Percentiles rank a stretch among this genome's conserved stretches.
phyloP scores from a whole-genome alignment of 306 rosid genomes.

The Hylodesmum podocarpum region DNA sequence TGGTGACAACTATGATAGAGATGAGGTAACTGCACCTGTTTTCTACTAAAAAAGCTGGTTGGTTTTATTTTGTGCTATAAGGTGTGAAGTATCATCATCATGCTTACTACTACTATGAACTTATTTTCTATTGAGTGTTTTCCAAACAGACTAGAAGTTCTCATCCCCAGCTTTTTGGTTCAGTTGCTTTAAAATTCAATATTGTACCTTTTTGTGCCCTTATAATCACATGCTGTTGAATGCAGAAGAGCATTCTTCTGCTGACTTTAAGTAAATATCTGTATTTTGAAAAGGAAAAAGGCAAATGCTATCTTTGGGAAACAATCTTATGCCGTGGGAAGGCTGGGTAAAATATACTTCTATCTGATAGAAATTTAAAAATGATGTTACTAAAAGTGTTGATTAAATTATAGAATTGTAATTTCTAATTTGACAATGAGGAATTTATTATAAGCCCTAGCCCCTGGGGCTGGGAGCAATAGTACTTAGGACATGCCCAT shows the following conservation, averaged over 20 bases:
- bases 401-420: conserved; percentile 7
- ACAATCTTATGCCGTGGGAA: neutral
- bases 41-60: neutral
- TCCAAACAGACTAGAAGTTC: neutral
- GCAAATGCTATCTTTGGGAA: neutral
- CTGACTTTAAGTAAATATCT: neutral
- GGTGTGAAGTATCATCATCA: neutral
- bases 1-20: conserved; percentile 81
- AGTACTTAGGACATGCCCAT: neutral
- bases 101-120: neutral
- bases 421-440: neutral
- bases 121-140: neutral
- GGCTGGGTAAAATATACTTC: neutral
- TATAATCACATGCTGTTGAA: neutral
- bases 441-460: neutral
- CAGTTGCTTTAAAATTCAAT: neutral
- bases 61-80: conserved; percentile 1
- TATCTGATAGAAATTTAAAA: neutral
- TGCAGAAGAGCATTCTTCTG: neutral
- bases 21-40: conserved; percentile 56
- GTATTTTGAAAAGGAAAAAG: neutral
- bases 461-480: neutral
- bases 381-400: neutral
- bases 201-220: neutral
- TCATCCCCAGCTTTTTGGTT: neutral